phyloP scores from a whole-genome alignment of 495 filamentous ascomycete genomes.

The Neurospora sp. region DNA sequence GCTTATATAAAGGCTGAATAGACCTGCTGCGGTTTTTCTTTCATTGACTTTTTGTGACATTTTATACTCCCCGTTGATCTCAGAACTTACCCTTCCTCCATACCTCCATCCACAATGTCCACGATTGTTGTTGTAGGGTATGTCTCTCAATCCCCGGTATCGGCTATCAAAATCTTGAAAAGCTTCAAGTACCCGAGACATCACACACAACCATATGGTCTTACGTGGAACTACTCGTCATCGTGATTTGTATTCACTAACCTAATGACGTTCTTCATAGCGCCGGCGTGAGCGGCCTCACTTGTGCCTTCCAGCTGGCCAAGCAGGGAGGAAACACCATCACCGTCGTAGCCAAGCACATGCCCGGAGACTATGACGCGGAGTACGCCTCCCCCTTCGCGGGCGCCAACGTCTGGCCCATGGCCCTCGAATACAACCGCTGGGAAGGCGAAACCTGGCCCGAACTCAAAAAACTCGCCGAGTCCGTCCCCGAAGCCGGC shows the following conservation, averaged over 20 bases:
- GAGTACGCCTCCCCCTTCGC: conserved; percentile 96
- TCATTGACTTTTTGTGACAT: background rate
- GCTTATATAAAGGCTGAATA: background rate
- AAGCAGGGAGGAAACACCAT: conserved; percentile 53
- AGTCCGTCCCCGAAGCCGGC: conserved; percentile 82
- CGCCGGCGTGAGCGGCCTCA: conserved; percentile 85
- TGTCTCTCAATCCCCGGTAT: background rate
- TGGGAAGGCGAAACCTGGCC: conserved; percentile 65
- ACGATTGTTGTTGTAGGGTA: background rate
- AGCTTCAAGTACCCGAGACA: background rate
- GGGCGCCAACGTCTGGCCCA: conserved; percentile 81
- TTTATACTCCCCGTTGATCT: background rate
- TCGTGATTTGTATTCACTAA: background rate
- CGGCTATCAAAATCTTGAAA: background rate
- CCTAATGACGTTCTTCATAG: conserved; percentile 31
- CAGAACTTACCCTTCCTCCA: background rate
- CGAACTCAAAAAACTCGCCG: conserved; percentile 52
- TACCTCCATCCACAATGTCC: background rate
- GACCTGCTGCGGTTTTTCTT: background rate
- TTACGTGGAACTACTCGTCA: background rate
- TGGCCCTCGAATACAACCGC: conserved; percentile 29
- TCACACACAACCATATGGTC: background rate
- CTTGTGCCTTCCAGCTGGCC: conserved; percentile 78
- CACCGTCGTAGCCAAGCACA: conserved; percentile 86
- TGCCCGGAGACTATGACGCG: conserved; percentile 96